Evolutionary conservation across 495 filamentous ascomycete genomes (phyloP).

Genomic region (Annulohypoxylon bovei): DNA sequence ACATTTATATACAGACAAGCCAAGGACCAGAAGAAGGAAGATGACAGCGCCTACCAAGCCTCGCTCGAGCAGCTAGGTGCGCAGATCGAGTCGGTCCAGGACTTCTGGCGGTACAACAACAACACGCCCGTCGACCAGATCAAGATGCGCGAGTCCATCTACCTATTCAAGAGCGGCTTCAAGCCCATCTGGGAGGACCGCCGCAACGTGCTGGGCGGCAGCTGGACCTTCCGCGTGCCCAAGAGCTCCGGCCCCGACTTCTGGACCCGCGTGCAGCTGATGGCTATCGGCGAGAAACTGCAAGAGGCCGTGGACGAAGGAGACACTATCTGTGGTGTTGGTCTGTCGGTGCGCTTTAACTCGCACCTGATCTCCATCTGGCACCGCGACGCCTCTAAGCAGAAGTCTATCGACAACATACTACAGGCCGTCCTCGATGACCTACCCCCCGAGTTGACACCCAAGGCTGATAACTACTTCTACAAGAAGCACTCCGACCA

Average conservation of each 20-base stretch:
- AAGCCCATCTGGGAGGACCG: conserved; percentile 91
- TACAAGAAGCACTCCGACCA: conserved; percentile 69
- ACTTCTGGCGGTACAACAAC: conserved; percentile 91
- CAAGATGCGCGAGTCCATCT: conserved; percentile 81
- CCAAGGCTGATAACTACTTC: conserved; percentile 75
- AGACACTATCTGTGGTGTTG: conserved; percentile 83
- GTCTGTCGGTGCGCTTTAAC: conserved; percentile 77
- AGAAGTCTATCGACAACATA: conserved; percentile 76
- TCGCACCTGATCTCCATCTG: conserved; percentile 84
- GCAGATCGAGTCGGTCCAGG: conserved; percentile 77
- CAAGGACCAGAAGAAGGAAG: conserved; percentile 53
- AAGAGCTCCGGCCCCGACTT: conserved; percentile 77
- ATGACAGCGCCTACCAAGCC: conserved; percentile 64
- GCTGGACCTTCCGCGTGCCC: conserved; percentile 87
- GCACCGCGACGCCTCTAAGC: conserved; percentile 82
- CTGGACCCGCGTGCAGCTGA: conserved; percentile 80
- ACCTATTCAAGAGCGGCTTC: conserved; percentile 88
- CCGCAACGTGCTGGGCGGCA: conserved; percentile 80
- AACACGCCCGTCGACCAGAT: conserved; percentile 82
- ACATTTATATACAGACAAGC: conserved; percentile 45
- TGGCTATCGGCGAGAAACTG: conserved; percentile 86
- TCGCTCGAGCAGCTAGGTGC: conserved; percentile 73
- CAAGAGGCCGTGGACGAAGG: conserved; percentile 77
- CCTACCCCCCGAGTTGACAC: conserved; percentile 71
- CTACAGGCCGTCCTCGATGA: conserved; percentile 73